A percentile compares a stretch with the other conserved stretches of the same genome.
Evolutionary conservation across 2,329 filamentous ascomycete genomes (phyloP).

Genomic region (Calonectria naviculata): DNA sequence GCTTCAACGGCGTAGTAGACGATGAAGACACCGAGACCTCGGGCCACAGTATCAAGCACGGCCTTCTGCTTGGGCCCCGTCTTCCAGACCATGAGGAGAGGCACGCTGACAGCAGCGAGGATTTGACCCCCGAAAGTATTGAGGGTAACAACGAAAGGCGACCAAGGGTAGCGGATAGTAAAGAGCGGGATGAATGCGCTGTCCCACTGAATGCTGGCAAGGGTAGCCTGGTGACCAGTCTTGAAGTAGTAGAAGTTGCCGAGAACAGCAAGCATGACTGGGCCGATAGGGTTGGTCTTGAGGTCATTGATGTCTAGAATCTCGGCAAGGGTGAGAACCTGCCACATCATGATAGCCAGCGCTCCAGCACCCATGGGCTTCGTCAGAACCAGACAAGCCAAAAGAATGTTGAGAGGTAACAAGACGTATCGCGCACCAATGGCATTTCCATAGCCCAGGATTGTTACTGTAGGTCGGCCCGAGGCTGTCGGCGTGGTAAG

Average conservation of each 20-base stretch:
- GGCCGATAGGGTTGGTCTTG: slow-evolving; percentile 80
- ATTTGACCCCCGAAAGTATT: slow-evolving; percentile 95
- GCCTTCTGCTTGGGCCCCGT: slow-evolving; percentile 78
- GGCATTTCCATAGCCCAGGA: slow-evolving; percentile 93
- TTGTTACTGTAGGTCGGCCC: slow-evolving; percentile 71
- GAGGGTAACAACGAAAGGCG: slow-evolving; percentile 80
- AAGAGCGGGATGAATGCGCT: slow-evolving; percentile 90
- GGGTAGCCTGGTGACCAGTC: slow-evolving; percentile 92
- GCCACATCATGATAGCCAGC: slow-evolving; percentile 85
- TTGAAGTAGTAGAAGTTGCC: slow-evolving; percentile 98
- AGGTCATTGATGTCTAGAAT: slow-evolving; percentile 70
- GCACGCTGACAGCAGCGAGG: slow-evolving; percentile 81
- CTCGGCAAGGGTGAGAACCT: slow-evolving; percentile 83
- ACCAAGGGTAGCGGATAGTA: slow-evolving; percentile 89
- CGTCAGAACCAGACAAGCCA: slow-evolving; percentile 82
- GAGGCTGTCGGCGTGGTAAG: slow-evolving; percentile 58
- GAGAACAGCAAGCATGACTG: slow-evolving; percentile 85
- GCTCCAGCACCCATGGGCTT: slow-evolving; percentile 95
- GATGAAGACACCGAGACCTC: slow-evolving; percentile 79
- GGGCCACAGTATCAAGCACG: slow-evolving; percentile 76
- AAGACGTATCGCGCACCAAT: slow-evolving; percentile 92
- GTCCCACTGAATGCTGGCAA: slow-evolving; percentile 95
- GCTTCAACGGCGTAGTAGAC: slow-evolving; percentile 86
- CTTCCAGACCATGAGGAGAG: slow-evolving; percentile 90
- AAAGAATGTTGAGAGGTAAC: slow-evolving; percentile 81